Base-by-base conservation (phyloP, 2,329 filamentous ascomycete species). In the Fusarium decemcellulare region DNA sequence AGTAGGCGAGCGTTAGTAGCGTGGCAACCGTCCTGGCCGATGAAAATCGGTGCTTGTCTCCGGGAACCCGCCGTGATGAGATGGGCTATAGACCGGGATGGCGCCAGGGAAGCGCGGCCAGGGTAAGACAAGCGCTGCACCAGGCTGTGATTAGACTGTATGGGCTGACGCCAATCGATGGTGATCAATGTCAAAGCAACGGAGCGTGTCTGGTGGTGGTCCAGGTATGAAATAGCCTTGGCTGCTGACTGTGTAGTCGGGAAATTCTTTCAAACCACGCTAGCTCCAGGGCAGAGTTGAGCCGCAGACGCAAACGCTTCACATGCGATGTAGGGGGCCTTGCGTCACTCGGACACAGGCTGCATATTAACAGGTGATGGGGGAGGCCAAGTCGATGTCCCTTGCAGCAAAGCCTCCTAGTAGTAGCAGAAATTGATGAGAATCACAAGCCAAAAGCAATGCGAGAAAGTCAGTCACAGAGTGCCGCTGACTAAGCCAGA, bases 71-170 rank as follows among this genome's bases (percentile, higher is more conserved):
- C 48, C 27, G 46, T 53, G 48, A 48, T 30, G 54, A 37, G 50
- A 44, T 29, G 30, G 50, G 43, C 11, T 59, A 65, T 58, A 56
- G 37, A 51, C 57, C 55, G 51, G 67, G 64, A 60, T 60, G 9
- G 54, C 63, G 40, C 48, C 56, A 64, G 48, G 42, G 61, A 61
- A 48, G 51, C 40, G 50, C 55, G 57, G 57, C 60, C 54, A 62
- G 54, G 52, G 43, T 71, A 40, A 69, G 57, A 64, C 64, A 68
- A 52, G 66, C 59, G 56, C 52, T 37, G 60, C 18, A 40, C 47
- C 37, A 34, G 57, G 46, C 55, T 52, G 36, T 54, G 58, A 30
- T 37, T 52, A 44, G 46, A 53, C 12, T 48, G 42, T 37, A 43
- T 52, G 30, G 43, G 34, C 32, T 29, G 36, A 27, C 56, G 27